Conservation (phyloP, 169 alveolate genomes). For the Besnoitia besnoiti region DNA sequence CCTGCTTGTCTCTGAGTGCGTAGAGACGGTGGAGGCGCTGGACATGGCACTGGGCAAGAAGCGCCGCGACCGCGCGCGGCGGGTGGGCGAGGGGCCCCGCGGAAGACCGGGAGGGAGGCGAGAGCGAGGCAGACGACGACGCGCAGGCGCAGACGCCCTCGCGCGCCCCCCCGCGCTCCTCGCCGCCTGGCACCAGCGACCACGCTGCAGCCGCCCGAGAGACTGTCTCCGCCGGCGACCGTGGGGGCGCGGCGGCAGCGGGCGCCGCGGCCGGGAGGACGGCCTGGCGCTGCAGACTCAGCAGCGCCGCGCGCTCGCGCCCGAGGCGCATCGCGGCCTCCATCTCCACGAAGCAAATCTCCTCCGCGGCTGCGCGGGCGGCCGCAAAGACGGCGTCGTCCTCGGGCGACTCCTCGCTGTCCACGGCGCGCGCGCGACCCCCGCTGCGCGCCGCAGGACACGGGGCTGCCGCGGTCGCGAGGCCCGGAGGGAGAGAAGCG, state of each 20-base stretch:
- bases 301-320: background rate
- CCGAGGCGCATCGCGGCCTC: conserved; percentile 35
- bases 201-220: too few species aligned
- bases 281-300: background rate
- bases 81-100: too few species aligned
- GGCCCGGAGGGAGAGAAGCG: too few species aligned
- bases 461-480: too few species aligned
- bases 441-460: too few species aligned
- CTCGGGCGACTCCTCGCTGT: too few species aligned
- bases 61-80: conserved; percentile 34
- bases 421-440: too few species aligned
- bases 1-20: conserved; percentile 12
- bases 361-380: conserved; percentile 4
- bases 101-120: background rate
- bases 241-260: too few species aligned
- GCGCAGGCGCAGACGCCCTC: too few species aligned
- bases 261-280: background rate
- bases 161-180: background rate
- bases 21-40: conserved; percentile 30
- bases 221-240: background rate
- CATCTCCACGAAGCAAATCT: conserved; percentile 37
- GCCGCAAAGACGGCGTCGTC: too few species aligned
- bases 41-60: conserved; percentile 25
- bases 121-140: too few species aligned
- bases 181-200: background rate